Evolutionary conservation across 176 grass and related monocot species (phyloP), one percentile per base, ranked within the genome.

Genomic region (Cenchrus fungigraminus): DNA sequence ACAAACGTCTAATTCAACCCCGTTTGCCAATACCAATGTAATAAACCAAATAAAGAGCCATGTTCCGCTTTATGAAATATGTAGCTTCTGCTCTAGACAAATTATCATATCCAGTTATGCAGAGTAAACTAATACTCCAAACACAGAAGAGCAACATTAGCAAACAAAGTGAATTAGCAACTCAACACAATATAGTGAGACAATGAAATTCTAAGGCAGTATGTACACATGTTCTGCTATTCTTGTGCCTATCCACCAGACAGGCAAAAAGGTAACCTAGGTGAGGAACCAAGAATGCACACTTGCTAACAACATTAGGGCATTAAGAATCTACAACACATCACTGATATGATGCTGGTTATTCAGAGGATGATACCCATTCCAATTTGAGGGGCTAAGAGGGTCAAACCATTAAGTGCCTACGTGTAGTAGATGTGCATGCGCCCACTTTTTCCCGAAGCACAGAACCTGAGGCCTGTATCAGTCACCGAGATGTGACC

Each of bases 141-240:
- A 68, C 52, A 71, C 37, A 82, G n/a, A 82, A 82, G 66, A 82
- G 66, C 51, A 82, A 82, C 52, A 58, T 58, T 25, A 25, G 22
- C 22, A 25, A 82, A 58, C 79, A 71, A 73, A 73, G 80, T 83
- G 80, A 83, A 73, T 83, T 83, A 83, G 68, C 68, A 83, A 83
- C 68, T 73, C 80, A 67, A 67, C 32, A 66, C 51, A 40, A 3
- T 34, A 34, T 34, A 34, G 34, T 34, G 34, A 34, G 34, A 34
- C 34, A 34, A 34, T 34, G 34, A 34, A 34, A 34, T 34, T 34
- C 40, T 78, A 78, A 63, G 42, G 57, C 59, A 62, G 59, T 63
- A 60, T 22, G 57, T 60, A 60, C 6, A 43, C 76, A 79, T 65
- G 50, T 65, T 65, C 44, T 10, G 40, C 77, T 79, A 79, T 17